A percentile compares a stretch with the other conserved stretches of the same genome.
These are phyloP conservation scores for Diaporthe australafricana DNA, from an alignment of 2,329 filamentous ascomycete species.

Conservation along the genomic window DNA sequence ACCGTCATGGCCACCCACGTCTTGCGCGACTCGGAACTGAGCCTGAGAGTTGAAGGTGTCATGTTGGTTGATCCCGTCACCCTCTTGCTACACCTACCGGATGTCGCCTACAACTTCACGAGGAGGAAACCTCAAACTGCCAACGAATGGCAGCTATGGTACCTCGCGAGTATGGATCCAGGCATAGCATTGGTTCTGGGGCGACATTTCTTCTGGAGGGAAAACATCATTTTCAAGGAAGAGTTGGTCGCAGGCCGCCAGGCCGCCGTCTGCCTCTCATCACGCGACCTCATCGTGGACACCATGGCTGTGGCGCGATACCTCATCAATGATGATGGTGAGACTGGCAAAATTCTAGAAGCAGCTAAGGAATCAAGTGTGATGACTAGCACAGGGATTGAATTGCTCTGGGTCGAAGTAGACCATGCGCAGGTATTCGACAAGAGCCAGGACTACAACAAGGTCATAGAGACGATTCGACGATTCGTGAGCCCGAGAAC, in stretches of 20 bases:
- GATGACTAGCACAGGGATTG: conserved; percentile 54
- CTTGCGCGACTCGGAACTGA: conserved; percentile 60
- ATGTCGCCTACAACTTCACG: conserved; percentile 80
- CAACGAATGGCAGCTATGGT: conserved; percentile 79
- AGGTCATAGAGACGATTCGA: conserved; percentile 28
- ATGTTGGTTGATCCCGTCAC: conserved; percentile 72
- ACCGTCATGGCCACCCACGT: conserved; percentile 73
- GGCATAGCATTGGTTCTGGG: conserved; percentile 73
- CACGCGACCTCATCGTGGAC: conserved; percentile 74
- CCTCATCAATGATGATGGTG: conserved; percentile 52
- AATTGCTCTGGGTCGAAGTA: conserved; percentile 71
- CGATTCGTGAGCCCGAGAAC: conserved; percentile 11
- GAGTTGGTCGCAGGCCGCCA: conserved; percentile 58
- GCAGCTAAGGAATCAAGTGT: conserved; percentile 45
- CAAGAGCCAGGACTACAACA: conserved; percentile 35
- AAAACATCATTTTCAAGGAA: conserved; percentile 78
- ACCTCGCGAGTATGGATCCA: conserved; percentile 76
- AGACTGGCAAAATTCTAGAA: conserved; percentile 29
- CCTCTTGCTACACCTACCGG: conserved; percentile 74
- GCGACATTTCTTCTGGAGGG: conserved; percentile 75
- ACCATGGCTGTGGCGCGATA: conserved; percentile 69
- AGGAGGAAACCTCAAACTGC: conserved; percentile 62
- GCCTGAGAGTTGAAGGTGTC: conserved; percentile 60
- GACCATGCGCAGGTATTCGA: conserved; percentile 75
- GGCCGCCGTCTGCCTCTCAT: conserved; percentile 69